Evolutionary conservation across 2,329 filamentous ascomycete species (phyloP).

Genomic region (Nemania serpens): DNA sequence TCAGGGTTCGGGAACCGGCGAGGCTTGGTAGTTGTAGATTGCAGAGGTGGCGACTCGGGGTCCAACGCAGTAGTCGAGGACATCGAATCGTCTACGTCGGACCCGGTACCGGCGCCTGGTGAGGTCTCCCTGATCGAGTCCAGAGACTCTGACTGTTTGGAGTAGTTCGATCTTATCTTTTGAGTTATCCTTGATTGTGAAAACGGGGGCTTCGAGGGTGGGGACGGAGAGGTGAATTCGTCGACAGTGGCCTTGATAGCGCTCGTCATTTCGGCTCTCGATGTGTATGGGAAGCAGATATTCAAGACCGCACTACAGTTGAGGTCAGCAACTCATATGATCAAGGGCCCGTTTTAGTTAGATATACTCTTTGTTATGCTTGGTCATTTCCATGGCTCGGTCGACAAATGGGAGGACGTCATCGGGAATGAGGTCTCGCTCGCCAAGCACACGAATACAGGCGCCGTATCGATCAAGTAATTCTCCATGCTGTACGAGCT

Average conservation of each 20-base stretch:
- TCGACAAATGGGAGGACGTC: slow-evolving; percentile 91
- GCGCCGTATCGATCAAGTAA: slow-evolving; percentile 92
- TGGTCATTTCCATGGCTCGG: slow-evolving; percentile 82
- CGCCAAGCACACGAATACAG: slow-evolving; percentile 81
- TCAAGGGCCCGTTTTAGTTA: neutral
- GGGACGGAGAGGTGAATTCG: slow-evolving; percentile 78
- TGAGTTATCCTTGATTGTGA: slow-evolving; percentile 86
- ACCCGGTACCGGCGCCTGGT: slow-evolving; percentile 52
- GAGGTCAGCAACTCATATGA: slow-evolving; percentile 4
- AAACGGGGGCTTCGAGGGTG: slow-evolving; percentile 71
- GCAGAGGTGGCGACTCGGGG: slow-evolving; percentile 56
- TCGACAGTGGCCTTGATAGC: slow-evolving; percentile 86
- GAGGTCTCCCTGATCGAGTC: slow-evolving; percentile 56
- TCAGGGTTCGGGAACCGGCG: slow-evolving; percentile 72
- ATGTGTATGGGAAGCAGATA: slow-evolving; percentile 97
- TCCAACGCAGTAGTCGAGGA: slow-evolving; percentile 66
- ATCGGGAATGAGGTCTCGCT: slow-evolving; percentile 78
- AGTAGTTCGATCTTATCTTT: slow-evolving; percentile 75
- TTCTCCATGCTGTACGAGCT: slow-evolving; percentile 91
- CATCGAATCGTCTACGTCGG: slow-evolving; percentile 57
- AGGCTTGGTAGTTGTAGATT: slow-evolving; percentile 42
- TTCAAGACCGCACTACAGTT: slow-evolving; percentile 67
- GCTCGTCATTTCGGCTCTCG: slow-evolving; percentile 90
- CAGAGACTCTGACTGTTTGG: slow-evolving; percentile 53
- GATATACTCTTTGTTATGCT: slow-evolving; percentile 75